These are phyloP conservation scores for Leishmania mexicana DNA, from an alignment of 208 protist genomes.

Conservation along the genomic window DNA sequence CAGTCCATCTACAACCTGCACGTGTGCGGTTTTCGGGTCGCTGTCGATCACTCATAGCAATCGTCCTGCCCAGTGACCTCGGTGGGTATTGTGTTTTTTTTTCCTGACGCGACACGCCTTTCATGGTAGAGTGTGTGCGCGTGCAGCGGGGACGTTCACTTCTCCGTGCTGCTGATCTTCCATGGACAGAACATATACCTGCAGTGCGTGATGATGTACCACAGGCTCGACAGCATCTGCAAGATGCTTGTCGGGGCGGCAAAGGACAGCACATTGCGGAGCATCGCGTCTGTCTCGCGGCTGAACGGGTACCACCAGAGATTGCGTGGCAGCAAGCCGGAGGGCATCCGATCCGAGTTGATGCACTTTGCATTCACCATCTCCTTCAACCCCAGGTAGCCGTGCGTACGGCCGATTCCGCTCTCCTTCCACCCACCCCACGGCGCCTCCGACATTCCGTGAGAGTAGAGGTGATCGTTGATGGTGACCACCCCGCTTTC, in stretches of 20 bases:
- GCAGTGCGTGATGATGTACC: constrained; percentile 35
- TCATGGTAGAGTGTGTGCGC: neutral
- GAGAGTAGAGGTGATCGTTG: constrained; percentile 79
- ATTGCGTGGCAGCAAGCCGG: constrained; percentile 44
- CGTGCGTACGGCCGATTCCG: constrained; percentile 87
- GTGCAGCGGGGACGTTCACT: neutral
- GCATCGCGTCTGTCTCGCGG: constrained; percentile 35
- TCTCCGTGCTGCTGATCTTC: constrained; percentile 34
- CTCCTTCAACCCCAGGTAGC: constrained; percentile 72
- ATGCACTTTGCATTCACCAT: constrained; percentile 90
- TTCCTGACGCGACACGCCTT: neutral
- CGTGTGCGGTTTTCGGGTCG: neutral
- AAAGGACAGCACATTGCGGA: constrained; percentile 39
- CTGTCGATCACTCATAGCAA: neutral
- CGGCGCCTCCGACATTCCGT: constrained; percentile 73
- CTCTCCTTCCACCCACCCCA: constrained; percentile 92
- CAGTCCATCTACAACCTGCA: neutral
- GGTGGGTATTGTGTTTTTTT: neutral
- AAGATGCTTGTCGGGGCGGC: constrained; percentile 35
- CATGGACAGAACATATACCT: constrained; percentile 65
- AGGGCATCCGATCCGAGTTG: constrained; percentile 55
- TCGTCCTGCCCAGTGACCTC: neutral
- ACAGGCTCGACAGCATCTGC: constrained; percentile 27
- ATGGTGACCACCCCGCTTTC: constrained; percentile 85
- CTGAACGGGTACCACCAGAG: constrained; percentile 84